Evolutionary conservation across 1,284 basidiomycete genomes (phyloP).

Genomic region (Pterula multifida): DNA sequence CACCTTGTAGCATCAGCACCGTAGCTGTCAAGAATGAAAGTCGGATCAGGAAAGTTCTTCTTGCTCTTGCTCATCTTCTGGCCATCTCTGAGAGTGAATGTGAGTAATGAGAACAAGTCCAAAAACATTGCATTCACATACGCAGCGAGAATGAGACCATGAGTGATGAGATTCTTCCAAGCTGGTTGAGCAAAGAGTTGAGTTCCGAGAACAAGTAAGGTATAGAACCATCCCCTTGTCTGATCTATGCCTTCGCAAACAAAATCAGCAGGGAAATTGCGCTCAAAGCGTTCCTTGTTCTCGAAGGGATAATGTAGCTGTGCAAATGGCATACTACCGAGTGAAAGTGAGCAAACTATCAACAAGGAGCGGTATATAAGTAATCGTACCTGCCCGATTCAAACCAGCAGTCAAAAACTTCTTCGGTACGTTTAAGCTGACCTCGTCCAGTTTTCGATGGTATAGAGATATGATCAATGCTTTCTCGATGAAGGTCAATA

Average conservation of each 20-base stretch:
- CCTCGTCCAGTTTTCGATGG: conserved; percentile 91
- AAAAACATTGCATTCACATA: conserved; percentile 26
- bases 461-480: conserved; percentile 93
- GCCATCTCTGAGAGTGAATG: conserved; percentile 57
- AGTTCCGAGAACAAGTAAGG: conserved; percentile 88
- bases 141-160: conserved; percentile 91
- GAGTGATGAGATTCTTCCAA: conserved; percentile 98
- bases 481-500: conserved; percentile 91
- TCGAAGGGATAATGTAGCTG: conserved; percentile 98
- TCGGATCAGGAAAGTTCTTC: conserved; percentile 98
- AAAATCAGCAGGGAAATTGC: conserved; percentile 93
- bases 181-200: conserved; percentile 91
- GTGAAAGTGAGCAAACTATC: conserved; percentile 8
- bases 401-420: conserved; percentile 99
- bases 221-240: conserved; percentile 99
- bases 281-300: conserved; percentile 81
- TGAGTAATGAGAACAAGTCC: too few relatives aligned
- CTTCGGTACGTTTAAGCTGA: conserved; percentile 77
- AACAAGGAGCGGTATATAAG: not conserved
- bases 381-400: conserved; percentile 86
- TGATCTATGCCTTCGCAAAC: conserved; percentile 96
- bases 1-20: conserved; percentile 94
- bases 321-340: conserved; percentile 92
- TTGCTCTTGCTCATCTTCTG: conserved; percentile 99
- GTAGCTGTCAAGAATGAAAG: conserved; percentile 81